These are phyloP conservation scores for Sporisorium exsertum DNA, from an alignment of 1,284 basidiomycete species.

Conservation along the genomic window DNA sequence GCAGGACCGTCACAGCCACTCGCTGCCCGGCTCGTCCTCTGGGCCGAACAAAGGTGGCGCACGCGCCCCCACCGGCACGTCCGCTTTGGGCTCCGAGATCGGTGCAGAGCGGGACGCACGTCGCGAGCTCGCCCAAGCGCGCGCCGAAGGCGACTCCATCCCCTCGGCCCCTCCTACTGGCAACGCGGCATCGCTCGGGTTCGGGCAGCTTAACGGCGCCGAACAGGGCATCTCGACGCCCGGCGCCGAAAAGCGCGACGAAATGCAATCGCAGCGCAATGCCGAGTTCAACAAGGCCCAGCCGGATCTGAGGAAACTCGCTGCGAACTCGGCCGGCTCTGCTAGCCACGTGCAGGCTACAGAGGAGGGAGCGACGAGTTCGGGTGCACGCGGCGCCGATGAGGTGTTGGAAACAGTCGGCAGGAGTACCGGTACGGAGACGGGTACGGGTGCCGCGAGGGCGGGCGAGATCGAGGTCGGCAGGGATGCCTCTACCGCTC, in stretches of 20 bases:
- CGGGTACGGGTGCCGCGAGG: conserved; percentile 24
- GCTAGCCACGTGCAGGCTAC: conserved; percentile 9
- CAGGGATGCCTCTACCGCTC: conserved; percentile 24
- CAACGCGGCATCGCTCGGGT: conserved; percentile 12
- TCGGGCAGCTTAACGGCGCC: conserved; percentile 48
- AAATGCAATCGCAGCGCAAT: conserved; percentile 38
- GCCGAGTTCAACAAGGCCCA: conserved; percentile 27
- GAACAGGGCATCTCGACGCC: conserved; percentile 44
- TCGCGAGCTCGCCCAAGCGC: conserved; percentile 34
- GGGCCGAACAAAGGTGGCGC: conserved; percentile 45
- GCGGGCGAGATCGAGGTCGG: conserved; percentile 26
- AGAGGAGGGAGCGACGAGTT: background rate
- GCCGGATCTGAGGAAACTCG: conserved; percentile 30
- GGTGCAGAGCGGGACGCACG: conserved; percentile 39
- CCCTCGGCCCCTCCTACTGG: conserved; percentile 1
- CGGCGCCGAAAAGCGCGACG: conserved; percentile 30
- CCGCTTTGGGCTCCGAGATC: conserved; percentile 32
- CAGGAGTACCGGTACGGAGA: conserved; percentile 33
- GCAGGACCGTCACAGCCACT: conserved; percentile 25
- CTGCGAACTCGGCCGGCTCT: conserved; percentile 15
- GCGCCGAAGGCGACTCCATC: conserved; percentile 31
- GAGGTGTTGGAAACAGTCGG: conserved; percentile 25
- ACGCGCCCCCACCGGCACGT: conserved; percentile 22
- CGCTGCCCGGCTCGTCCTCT: conserved; percentile 31
- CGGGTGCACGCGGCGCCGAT: conserved; percentile 14